Percentiles rank a stretch among this genome's conserved stretches.
These are phyloP conservation scores for Pleodorina starrii DNA, from an alignment of 139 green algal species.

Conservation along the genomic window DNA sequence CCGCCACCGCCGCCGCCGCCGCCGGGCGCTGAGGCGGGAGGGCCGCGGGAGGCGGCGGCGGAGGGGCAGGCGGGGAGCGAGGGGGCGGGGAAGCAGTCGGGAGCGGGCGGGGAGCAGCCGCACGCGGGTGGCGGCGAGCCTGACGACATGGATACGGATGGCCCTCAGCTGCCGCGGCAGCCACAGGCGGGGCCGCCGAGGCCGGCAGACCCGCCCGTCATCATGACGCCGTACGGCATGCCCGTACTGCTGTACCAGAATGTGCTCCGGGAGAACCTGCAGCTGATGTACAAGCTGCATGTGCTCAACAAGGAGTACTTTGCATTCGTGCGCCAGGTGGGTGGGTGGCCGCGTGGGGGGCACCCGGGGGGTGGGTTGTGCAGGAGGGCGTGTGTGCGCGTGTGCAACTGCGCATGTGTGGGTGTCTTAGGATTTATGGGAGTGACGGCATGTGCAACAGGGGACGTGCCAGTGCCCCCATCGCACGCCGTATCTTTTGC, in stretches of 20 bases:
- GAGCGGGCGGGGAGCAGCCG: not conserved
- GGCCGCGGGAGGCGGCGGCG: not conserved
- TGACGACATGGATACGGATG: constrained; percentile 35
- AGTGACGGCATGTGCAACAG: too few relatives aligned
- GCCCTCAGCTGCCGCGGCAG: not conserved
- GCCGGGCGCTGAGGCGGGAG: not conserved
- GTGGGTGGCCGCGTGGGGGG: not conserved
- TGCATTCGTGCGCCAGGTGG: constrained; percentile 65
- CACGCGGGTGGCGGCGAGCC: not conserved
- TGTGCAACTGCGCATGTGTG: not conserved
- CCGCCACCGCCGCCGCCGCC: not conserved
- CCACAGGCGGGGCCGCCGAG: not conserved
- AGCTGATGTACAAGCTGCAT: constrained; percentile 64
- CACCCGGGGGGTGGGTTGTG: too few relatives aligned
- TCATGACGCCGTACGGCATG: constrained; percentile 62
- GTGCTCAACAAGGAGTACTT: constrained; percentile 72
- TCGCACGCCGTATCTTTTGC: too few relatives aligned
- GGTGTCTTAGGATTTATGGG: too few relatives aligned
- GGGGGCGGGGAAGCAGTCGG: not conserved
- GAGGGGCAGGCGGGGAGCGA: not conserved
- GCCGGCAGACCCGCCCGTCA: too few relatives aligned
- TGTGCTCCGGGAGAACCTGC: constrained; percentile 62
- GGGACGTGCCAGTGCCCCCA: too few relatives aligned
- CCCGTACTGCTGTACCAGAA: constrained; percentile 53
- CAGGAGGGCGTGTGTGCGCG: not conserved